phyloP scores from a whole-genome alignment of 108 stramenopile genomes.

The Chaetoceros muelleri region DNA sequence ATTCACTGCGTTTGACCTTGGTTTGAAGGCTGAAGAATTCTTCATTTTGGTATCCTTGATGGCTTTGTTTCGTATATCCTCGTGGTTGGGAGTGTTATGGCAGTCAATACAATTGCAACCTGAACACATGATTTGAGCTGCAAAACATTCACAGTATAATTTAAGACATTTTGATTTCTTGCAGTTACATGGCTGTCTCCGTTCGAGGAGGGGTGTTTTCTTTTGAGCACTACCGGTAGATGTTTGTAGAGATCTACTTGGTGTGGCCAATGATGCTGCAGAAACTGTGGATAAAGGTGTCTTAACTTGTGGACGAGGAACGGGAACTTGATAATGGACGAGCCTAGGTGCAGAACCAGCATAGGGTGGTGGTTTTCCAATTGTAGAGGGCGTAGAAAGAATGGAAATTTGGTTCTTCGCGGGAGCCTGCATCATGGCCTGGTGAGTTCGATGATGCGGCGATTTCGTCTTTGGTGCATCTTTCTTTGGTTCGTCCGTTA shows the following conservation, averaged over 20 bases:
- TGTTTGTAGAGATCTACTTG: too few relatives aligned
- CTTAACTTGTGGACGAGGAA: too few relatives aligned
- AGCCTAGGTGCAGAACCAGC: not conserved
- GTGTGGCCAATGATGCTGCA: not conserved
- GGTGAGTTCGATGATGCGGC: not conserved
- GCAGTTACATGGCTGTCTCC: constrained; percentile 53
- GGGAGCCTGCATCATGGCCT: not conserved
- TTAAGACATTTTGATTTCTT: constrained; percentile 93
- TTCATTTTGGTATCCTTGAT: constrained; percentile 80
- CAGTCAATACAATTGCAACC: constrained; percentile 90
- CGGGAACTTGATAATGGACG: not conserved
- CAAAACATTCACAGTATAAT: constrained; percentile 93
- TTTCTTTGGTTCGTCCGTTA: not conserved
- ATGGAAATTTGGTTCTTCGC: not conserved
- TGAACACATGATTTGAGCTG: constrained; percentile 68
- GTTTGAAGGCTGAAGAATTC: constrained; percentile 76
- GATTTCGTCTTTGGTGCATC: not conserved
- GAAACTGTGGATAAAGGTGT: not conserved
- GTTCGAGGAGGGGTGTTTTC: not conserved
- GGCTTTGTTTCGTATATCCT: constrained; percentile 72
- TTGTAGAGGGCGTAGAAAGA: not conserved
- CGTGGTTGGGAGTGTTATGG: constrained; percentile 56
- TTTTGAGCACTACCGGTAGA: not conserved
- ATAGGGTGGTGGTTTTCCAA: not conserved
- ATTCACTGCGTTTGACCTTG: constrained; percentile 26